Evolutionary conservation across 441 rosid species (phyloP).

Genomic region (Hypseocharis bilobata): DNA sequence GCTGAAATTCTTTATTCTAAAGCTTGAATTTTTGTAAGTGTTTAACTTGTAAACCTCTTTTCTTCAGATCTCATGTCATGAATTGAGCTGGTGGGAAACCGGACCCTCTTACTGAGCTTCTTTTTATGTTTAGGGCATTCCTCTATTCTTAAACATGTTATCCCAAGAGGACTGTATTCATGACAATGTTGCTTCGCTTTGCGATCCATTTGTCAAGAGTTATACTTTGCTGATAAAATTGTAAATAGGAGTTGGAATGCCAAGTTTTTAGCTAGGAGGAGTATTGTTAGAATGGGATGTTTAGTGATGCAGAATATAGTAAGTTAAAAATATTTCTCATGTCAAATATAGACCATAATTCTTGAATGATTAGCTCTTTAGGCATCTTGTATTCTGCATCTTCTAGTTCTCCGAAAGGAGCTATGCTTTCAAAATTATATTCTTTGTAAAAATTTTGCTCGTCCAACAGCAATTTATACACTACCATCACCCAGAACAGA

Average conservation of each 20-base stretch:
- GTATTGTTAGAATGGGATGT: background rate
- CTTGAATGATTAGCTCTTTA: too few species aligned
- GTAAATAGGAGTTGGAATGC: background rate
- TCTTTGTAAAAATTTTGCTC: background rate
- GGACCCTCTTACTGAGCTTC: background rate
- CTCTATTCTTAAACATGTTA: background rate
- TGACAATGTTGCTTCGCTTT: background rate
- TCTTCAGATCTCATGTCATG: background rate
- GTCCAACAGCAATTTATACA: background rate
- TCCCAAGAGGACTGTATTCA: background rate
- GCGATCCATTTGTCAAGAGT: background rate
- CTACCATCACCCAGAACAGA: background rate
- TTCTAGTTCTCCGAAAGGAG: background rate
- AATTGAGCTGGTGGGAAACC: background rate
- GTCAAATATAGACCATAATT: too few species aligned
- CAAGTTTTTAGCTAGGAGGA: background rate
- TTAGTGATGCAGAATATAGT: too few species aligned
- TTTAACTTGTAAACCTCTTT: background rate
- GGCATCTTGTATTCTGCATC: too few species aligned
- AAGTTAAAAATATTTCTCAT: too few species aligned
- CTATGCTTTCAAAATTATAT: background rate
- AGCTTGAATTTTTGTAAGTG: background rate
- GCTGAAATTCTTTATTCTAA: too few species aligned
- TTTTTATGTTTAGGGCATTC: background rate
- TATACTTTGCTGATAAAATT: background rate